Conservation (phyloP, 257 asterid genomes). For the Avicennia marina region DNA sequence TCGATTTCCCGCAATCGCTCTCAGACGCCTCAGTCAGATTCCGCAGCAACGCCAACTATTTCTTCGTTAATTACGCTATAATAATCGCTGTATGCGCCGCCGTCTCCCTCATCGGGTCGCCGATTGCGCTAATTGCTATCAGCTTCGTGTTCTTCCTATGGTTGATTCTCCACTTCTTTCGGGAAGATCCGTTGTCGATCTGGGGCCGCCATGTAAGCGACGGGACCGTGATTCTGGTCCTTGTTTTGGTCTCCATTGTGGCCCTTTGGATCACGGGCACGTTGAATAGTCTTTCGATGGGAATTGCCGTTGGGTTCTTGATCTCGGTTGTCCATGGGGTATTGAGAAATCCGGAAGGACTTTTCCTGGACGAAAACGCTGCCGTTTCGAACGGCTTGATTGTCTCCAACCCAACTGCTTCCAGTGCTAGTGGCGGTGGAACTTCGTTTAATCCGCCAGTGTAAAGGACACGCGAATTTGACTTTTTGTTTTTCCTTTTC, state of each 20-base stretch:
- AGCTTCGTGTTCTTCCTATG: conserved; percentile 37
- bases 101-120: conserved; percentile 46
- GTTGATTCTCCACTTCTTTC: conserved; percentile 47
- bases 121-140: conserved; percentile 34
- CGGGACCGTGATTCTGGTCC: conserved; percentile 17
- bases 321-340: no score
- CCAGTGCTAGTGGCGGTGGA: no score
- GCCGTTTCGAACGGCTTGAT: no score
- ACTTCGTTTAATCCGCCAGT: no score
- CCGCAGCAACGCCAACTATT: conserved; percentile 49
- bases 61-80: conserved; percentile 55
- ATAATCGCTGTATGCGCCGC: conserved; percentile 44
- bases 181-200: conserved; percentile 41
- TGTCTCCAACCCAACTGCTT: no score
- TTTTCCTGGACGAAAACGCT: no score
- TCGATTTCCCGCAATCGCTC: conserved; percentile 48
- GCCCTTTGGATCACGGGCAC: conserved; percentile 40
- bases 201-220: conserved; percentile 31
- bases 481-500: no score
- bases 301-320: conserved; percentile 44
- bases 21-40: conserved; percentile 44
- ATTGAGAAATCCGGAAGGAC: no score
- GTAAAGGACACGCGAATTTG: no score
- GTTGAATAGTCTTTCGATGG: conserved; percentile 39
- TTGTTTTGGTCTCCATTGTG: conserved; percentile 16